phyloP scores from a whole-genome alignment of 176 grass and related monocot genomes.

The Urochloa ruziziensis region DNA sequence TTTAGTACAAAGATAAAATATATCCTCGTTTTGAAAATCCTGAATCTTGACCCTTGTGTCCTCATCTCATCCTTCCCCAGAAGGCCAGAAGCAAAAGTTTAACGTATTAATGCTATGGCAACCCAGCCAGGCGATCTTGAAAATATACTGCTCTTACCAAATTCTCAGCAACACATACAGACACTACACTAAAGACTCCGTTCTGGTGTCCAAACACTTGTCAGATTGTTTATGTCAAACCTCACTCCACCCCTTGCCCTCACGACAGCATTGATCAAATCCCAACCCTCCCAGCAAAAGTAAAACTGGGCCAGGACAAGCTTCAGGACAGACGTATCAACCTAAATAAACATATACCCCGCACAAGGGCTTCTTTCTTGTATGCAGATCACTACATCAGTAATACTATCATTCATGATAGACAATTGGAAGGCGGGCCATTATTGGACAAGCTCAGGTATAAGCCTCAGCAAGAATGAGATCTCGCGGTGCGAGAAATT shows the following conservation, averaged over 20 bases:
- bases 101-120: too few species aligned
- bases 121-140: too few species aligned
- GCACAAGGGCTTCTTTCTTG: slow-evolving; percentile 5
- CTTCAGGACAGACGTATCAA: background rate
- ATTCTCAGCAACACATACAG: too few species aligned
- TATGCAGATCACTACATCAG: background rate
- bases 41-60: too few species aligned
- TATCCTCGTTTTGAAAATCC: too few species aligned
- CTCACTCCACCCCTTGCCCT: background rate
- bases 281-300: background rate
- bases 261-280: background rate
- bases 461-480: slow-evolving; percentile 84
- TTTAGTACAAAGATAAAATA: too few species aligned
- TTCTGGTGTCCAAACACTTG: background rate
- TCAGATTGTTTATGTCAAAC: background rate
- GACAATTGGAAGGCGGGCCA: background rate
- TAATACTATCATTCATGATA: background rate
- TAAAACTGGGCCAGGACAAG: background rate
- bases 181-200: background rate
- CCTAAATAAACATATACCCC: background rate
- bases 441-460: slow-evolving; percentile 79
- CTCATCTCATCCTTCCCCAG: too few species aligned
- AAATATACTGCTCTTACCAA: too few species aligned
- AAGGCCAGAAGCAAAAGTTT: too few species aligned
- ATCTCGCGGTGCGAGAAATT: slow-evolving; percentile 80